Base-by-base conservation (phyloP, 1,284 basidiomycete species). In the Ustilago trichophora region DNA sequence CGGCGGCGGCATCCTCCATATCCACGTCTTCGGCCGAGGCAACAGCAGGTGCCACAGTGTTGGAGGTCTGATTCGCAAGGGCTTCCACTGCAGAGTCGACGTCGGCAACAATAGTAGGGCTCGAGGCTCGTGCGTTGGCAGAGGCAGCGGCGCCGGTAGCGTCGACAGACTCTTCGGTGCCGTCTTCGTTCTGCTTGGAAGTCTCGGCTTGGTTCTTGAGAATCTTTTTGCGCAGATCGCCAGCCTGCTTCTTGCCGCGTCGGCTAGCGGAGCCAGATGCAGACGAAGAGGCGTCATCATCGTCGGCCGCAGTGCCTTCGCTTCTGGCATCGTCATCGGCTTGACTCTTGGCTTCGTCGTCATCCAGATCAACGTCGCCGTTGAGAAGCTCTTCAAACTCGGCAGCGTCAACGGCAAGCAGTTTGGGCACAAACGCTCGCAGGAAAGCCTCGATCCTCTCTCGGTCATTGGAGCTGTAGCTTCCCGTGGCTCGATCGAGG, bases 361-460 rank as follows among this genome's bases (percentile, higher is more conserved):
- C 71, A 34, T 74, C 68, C 16, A 55, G 37, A 15, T 67, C 73
- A 21, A 57, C 58, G 31, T 72, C 69, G 27, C 72, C 70, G 33
- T 63, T 62, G 38, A 78, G 55, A 18, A 72, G 63, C 57, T 77
- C 67, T 11, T 69, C 69, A 27, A 78, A 72, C 22, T 67, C 91
- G 15, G 87, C 86, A 22, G 86, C 85, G 32, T 90, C 86, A 73
- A 89, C 87, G 85, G 88, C 88, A 84, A 90, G 92, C 33, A 98
- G 85, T 34, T 88, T 83, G 2, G 93, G 92, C 40, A 98, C 85
- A 81, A 98, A 94, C 16, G 88, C 84, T 26, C 91, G 88, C 41
- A 98, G 84, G 83, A 95, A 93, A 38, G 86, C 85, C 81, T 97
- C 94, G 50, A 97, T 88, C 41, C 87, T 86, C 51, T 91, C 87